Conservation (phyloP, 1,139 yeast genomes). For the Geotrichum cucujoidarum region DNA sequence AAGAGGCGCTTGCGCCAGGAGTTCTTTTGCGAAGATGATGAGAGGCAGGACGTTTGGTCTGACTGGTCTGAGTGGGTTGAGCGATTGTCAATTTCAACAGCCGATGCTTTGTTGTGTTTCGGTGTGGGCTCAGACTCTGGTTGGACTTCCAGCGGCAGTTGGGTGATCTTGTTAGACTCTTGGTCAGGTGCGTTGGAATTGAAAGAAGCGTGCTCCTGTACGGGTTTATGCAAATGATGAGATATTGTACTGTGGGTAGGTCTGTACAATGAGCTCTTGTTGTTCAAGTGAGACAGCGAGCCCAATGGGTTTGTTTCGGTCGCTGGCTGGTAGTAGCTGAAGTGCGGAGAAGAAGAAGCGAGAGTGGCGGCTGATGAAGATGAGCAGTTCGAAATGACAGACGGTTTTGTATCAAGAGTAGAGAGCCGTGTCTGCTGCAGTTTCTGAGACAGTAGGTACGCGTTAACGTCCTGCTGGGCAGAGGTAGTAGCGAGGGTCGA, state of each 20-base stretch:
- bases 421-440: not conserved
- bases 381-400: not conserved
- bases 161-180: no score
- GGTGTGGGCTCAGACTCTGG: no score
- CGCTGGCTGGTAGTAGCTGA: not conserved
- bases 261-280: constrained; percentile 3
- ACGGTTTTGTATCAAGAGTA: not conserved
- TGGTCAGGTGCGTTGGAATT: no score
- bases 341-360: not conserved
- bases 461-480: not conserved
- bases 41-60: no score
- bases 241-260: not conserved
- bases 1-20: not conserved
- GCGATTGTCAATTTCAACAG: no score
- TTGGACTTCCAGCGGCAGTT: no score
- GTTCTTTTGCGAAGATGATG: no score
- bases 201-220: no score
- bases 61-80: no score
- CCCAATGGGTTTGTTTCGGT: constrained; percentile 6
- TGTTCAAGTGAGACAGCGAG: constrained; percentile 13
- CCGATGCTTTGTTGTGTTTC: no score
- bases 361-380: not conserved
- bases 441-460: not conserved
- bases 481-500: not conserved
- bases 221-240: no score